Evolutionary conservation across 2,329 filamentous ascomycete species (phyloP).

Genomic region (Aspergillus sp.): DNA sequence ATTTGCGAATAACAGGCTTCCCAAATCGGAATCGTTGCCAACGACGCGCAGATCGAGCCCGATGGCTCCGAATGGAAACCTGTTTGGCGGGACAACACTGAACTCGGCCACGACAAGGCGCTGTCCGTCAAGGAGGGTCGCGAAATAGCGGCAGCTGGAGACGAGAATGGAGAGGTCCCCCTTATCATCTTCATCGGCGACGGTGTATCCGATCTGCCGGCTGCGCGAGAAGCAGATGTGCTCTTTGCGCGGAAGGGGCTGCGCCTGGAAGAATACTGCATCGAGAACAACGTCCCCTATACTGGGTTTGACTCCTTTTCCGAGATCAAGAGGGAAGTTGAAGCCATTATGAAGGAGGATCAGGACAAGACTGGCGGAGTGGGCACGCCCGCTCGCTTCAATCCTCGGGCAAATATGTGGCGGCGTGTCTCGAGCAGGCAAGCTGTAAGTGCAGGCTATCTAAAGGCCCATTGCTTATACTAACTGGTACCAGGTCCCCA

Average conservation of each 20-base stretch:
- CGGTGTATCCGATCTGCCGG: slow-evolving; percentile 66
- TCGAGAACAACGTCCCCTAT: slow-evolving; percentile 60
- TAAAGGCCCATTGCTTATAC: no score
- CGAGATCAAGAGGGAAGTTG: slow-evolving; percentile 63
- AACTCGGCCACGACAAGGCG: slow-evolving; percentile 67
- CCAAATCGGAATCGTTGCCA: slow-evolving; percentile 67
- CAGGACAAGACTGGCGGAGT: slow-evolving; percentile 60
- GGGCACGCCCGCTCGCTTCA: slow-evolving; percentile 62
- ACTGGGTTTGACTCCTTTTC: slow-evolving; percentile 66
- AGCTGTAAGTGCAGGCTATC: slow-evolving; percentile 40
- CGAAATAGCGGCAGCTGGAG: slow-evolving; percentile 52
- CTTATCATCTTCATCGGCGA: slow-evolving; percentile 70
- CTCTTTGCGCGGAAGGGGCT: slow-evolving; percentile 67
- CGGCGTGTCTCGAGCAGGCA: slow-evolving; percentile 60
- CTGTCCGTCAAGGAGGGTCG: slow-evolving; percentile 63
- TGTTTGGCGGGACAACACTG: slow-evolving; percentile 65
- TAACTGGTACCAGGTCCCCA: slow-evolving; percentile 36
- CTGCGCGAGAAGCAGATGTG: slow-evolving; percentile 65
- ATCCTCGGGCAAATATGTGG: slow-evolving; percentile 69
- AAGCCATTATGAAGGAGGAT: slow-evolving; percentile 59
- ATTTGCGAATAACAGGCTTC: slow-evolving; percentile 20
- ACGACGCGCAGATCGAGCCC: slow-evolving; percentile 60
- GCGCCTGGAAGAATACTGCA: slow-evolving; percentile 65
- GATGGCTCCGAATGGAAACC: slow-evolving; percentile 64
- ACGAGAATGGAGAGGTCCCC: slow-evolving; percentile 62